Conservation (phyloP, 1,139 yeast species). For the Yamadazyma kanchanaburiensis region DNA sequence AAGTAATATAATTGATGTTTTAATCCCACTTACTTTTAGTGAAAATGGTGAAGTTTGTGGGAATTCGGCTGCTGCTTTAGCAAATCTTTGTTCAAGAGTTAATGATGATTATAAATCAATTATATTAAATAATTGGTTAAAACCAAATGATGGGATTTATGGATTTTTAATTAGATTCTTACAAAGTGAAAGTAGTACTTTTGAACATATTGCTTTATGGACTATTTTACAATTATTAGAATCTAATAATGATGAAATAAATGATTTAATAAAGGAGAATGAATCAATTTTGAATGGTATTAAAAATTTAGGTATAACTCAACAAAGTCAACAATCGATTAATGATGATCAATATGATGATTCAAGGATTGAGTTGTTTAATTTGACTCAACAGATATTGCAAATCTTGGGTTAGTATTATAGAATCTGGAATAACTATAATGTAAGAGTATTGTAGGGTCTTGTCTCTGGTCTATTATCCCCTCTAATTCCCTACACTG, state of each 20-base stretch:
- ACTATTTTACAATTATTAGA: slow-evolving; percentile 90
- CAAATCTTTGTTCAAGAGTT: slow-evolving; percentile 89
- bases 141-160: slow-evolving; percentile 80
- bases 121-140: slow-evolving; percentile 75
- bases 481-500: neutral
- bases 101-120: slow-evolving; percentile 67
- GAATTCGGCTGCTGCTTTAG: slow-evolving; percentile 96
- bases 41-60: slow-evolving; percentile 96
- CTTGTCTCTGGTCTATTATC: slow-evolving; percentile 1
- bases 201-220: slow-evolving; percentile 98
- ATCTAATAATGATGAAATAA: slow-evolving; percentile 72
- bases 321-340: slow-evolving; percentile 30
- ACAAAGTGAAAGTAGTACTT: slow-evolving; percentile 86
- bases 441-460: too few species aligned
- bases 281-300: slow-evolving; percentile 56
- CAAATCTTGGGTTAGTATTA: slow-evolving; percentile 40
- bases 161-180: slow-evolving; percentile 82
- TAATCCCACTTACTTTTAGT: slow-evolving; percentile 86
- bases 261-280: slow-evolving; percentile 58
- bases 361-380: slow-evolving; percentile 69
- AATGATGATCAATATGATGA: slow-evolving; percentile 48
- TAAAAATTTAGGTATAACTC: slow-evolving; percentile 45
- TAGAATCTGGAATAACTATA: neutral
- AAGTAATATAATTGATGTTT: slow-evolving; percentile 80
- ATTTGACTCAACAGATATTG: slow-evolving; percentile 76